These are phyloP conservation scores for Psidium guajava DNA, from an alignment of 345 rosid species.

Conservation along the genomic window DNA sequence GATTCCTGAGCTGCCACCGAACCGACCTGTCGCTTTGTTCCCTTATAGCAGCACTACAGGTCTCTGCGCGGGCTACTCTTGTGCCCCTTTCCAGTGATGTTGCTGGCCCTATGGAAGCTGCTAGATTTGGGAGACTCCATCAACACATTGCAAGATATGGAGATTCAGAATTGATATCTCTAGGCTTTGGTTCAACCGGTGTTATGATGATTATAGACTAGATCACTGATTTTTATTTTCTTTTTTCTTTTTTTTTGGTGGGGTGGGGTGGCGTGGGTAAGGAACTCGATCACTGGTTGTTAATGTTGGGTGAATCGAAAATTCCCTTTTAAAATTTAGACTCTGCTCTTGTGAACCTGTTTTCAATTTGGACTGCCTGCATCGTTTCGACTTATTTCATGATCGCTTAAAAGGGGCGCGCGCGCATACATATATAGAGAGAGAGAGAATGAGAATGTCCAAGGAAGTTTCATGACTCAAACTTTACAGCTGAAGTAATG, in stretches of 20 bases:
- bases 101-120: neutral
- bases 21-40: constrained; percentile 24
- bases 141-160: neutral
- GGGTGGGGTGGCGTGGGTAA: no score
- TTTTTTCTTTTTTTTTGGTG: no score
- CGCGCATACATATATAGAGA: neutral
- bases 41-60: constrained; percentile 34
- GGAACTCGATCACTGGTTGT: neutral
- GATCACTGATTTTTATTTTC: no score
- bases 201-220: neutral
- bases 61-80: constrained; percentile 26
- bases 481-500: neutral
- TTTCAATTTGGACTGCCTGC: neutral
- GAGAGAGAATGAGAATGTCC: neutral
- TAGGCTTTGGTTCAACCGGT: neutral
- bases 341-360: neutral
- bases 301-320: neutral
- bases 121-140: neutral
- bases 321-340: neutral
- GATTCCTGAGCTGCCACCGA: constrained; percentile 22
- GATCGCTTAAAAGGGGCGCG: neutral
- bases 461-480: neutral
- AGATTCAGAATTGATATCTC: neutral
- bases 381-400: neutral
- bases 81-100: constrained; percentile 25